Base-by-base conservation (phyloP, 768 basidiomycete genomes). In the Kwoniella sp. region DNA sequence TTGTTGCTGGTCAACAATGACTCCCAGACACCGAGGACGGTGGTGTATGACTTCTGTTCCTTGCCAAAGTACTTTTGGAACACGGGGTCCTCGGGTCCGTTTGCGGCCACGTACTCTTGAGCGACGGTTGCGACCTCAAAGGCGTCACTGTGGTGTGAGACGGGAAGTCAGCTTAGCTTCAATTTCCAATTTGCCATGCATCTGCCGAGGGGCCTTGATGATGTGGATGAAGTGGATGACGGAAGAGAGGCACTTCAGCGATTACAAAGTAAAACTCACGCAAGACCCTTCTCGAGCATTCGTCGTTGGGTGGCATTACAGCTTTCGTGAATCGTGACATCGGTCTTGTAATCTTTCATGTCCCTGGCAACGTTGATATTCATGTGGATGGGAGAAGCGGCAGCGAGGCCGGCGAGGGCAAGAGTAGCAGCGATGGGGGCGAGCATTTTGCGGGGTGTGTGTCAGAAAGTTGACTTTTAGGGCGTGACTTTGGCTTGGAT, bases 11-110 rank as follows among this genome's bases (percentile, higher is more conserved):
- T 61, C 49, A 78, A 47, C 21, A 78, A n/a, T 4, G 64, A 68
- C 12, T 77, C 73, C 53, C 63, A 75, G 17, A 71, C 64, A 30
- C 77, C 77, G 15, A 76, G 51, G 15, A 68, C 78, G 8, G 67
- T 58, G 40, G 66, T 21, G 54, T 55, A 73, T 10, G 65, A 58
- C 1, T 53, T 62, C 26, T 61, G 40, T 22, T 55, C 58, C 53
- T 50, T 64, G 36, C 79, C 79, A 55, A 78, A 80, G 70, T 77
- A 80, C 25, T 63, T 63, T 57, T 73, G 61, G 76, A 71, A 80
- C 22, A 77, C 50, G 22, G 68, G 57, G 50, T 77, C 76, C 44
- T 69, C 44, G 15, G 74, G 62, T 13, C 79, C 79, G 58, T 78
- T 74, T 29, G 53, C 53, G 57, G 64, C 53, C 29, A 72, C 48